A percentile compares a stretch with the other conserved stretches of the same genome.
Evolutionary conservation across 208 protist species (phyloP).

Genomic region (Jaenimonas drosophilae): DNA sequence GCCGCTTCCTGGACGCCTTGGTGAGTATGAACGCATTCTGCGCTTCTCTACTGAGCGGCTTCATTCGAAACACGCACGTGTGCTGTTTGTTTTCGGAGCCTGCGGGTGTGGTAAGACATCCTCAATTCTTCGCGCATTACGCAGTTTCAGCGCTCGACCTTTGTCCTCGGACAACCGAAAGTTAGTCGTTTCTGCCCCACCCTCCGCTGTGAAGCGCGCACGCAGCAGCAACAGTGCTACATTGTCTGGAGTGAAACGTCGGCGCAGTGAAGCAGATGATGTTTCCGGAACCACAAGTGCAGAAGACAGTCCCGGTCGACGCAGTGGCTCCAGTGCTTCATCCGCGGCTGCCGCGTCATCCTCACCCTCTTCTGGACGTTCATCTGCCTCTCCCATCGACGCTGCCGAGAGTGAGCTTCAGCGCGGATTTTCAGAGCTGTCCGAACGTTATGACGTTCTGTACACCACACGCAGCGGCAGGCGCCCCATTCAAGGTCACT

Average conservation of each 20-base stretch:
- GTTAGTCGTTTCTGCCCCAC: neutral
- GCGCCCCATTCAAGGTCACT: conserved; percentile 47
- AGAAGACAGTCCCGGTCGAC: neutral
- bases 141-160: conserved; percentile 28
- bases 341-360: neutral
- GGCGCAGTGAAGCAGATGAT: neutral
- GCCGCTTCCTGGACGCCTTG: conserved; percentile 27
- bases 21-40: conserved; percentile 46
- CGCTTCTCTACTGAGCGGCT: conserved; percentile 36
- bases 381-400: neutral
- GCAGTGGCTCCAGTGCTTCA: neutral
- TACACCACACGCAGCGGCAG: neutral
- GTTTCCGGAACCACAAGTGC: neutral
- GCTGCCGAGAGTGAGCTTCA: neutral
- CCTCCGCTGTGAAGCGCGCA: neutral
- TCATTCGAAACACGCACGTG: conserved; percentile 16
- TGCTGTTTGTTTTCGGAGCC: conserved; percentile 76
- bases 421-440: neutral
- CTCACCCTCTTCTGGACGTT: neutral
- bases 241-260: neutral
- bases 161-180: conserved; percentile 66
- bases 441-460: neutral
- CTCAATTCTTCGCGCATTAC: conserved; percentile 59
- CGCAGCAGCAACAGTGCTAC: neutral
- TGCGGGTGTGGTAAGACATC: conserved; percentile 82